Conservation (phyloP, 2,329 filamentous ascomycete species). For the Waltergamsia citrina region DNA sequence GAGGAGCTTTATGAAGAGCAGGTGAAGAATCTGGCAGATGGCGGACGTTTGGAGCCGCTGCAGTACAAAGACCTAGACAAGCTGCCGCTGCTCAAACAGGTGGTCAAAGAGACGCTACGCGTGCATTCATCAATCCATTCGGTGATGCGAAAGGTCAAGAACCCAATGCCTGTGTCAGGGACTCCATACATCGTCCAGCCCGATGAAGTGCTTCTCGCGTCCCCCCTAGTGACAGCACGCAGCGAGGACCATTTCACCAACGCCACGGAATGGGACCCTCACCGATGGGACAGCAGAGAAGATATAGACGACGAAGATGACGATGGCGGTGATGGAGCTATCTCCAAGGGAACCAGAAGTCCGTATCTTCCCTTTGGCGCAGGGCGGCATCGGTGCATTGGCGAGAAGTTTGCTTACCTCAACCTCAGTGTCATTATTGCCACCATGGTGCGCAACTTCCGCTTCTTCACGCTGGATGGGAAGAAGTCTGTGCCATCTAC, state of each 20-base stretch:
- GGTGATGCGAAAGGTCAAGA: conserved; percentile 64
- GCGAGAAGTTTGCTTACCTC: conserved; percentile 67
- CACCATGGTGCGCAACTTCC: conserved; percentile 51
- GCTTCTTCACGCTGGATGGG: conserved; percentile 46
- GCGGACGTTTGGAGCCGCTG: conserved; percentile 40
- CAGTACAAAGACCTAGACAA: conserved; percentile 49
- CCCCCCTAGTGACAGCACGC: conserved; percentile 29
- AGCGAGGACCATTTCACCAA: conserved; percentile 49
- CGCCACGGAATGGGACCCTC: conserved; percentile 16
- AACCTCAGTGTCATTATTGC: conserved; percentile 58
- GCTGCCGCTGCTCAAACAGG: conserved; percentile 51
- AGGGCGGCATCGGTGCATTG: conserved; percentile 64
- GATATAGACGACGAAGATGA: conserved; percentile 10
- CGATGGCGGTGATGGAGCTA: conserved; percentile 14
- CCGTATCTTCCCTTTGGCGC: conserved; percentile 61
- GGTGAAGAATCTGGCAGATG: conserved; percentile 36
- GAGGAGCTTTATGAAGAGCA: conserved; percentile 66
- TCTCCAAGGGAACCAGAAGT: conserved; percentile 22
- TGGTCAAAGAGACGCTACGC: conserved; percentile 64
- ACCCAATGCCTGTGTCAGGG: conserved; percentile 48
- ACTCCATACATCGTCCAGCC: conserved; percentile 47
- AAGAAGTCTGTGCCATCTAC: conserved; percentile 48
- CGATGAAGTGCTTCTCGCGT: conserved; percentile 34
- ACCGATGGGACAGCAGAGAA: conserved; percentile 16
- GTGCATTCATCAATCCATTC: conserved; percentile 65